A percentile compares a stretch with the other conserved stretches of the same genome.
phyloP scores from a whole-genome alignment of 1,284 basidiomycete genomes.

The Cystobasidium sp. region DNA sequence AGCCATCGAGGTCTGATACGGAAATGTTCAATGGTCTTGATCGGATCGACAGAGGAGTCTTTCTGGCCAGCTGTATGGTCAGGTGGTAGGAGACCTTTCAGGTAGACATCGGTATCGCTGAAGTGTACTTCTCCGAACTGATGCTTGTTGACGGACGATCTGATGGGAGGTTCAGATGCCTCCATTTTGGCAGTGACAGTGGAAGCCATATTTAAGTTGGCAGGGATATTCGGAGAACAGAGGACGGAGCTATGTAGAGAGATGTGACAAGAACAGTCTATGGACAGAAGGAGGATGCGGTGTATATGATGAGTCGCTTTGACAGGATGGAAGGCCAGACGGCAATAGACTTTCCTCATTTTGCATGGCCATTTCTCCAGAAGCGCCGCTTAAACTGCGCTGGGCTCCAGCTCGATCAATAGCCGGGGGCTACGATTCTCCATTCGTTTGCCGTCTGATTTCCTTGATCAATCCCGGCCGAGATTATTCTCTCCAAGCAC shows the following conservation, averaged over 20 bases:
- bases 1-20: constrained; percentile 75
- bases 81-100: constrained; percentile 40
- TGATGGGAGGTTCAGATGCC: constrained; percentile 25
- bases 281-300: neutral
- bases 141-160: constrained; percentile 31
- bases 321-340: neutral
- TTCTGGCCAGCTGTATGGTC: constrained; percentile 21
- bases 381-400: neutral
- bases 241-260: neutral
- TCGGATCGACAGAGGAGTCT: constrained; percentile 48
- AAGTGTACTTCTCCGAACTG: constrained; percentile 42
- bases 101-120: constrained; percentile 41
- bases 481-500: neutral
- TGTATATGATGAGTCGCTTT: neutral
- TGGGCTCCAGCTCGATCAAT: constrained; percentile 5
- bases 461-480: constrained; percentile 1
- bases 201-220: constrained; percentile 5
- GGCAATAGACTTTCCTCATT: constrained; percentile 9
- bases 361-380: neutral
- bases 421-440: constrained; percentile 5
- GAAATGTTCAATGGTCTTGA: constrained; percentile 62
- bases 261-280: neutral
- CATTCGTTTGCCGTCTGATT: constrained; percentile 8
- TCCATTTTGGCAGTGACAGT: constrained; percentile 30
- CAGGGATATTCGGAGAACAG: neutral